A percentile compares a stretch with the other conserved stretches of the same genome.
These are phyloP conservation scores for Beta vulgaris DNA, from an alignment of 148 eudicot genomes.

Conservation along the genomic window DNA sequence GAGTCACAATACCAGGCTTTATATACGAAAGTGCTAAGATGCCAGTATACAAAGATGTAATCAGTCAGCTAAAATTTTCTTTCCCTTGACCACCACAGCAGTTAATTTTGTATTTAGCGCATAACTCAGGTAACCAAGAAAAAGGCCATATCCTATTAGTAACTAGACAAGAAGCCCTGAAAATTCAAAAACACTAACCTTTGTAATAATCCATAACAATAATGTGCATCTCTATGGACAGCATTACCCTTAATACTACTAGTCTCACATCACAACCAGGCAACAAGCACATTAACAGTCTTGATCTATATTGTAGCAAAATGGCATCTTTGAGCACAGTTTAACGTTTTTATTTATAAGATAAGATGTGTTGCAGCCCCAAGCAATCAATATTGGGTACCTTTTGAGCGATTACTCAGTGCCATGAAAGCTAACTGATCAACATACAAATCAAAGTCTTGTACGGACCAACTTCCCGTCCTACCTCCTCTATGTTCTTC, in stretches of 20 bases:
- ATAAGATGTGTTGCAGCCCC: too few relatives aligned
- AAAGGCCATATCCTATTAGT: background rate
- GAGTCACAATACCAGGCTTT: too few relatives aligned
- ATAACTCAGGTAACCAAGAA: background rate
- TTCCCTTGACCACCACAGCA: too few relatives aligned
- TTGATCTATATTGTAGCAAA: background rate
- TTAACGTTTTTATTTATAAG: too few relatives aligned
- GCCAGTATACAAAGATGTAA: background rate
- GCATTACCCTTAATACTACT: background rate
- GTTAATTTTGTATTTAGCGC: background rate
- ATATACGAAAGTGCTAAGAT: background rate
- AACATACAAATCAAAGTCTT: too few relatives aligned
- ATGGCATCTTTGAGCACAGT: background rate
- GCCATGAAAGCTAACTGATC: too few relatives aligned
- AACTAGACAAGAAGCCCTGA: background rate
- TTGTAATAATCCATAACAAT: background rate
- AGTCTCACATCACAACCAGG: background rate
- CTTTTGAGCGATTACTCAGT: too few relatives aligned
- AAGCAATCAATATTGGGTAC: too few relatives aligned
- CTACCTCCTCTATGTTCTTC: too few relatives aligned
- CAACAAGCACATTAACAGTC: background rate
- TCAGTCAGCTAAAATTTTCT: background rate
- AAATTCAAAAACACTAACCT: background rate
- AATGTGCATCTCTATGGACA: background rate
- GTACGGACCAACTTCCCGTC: too few relatives aligned